Evolutionary conservation across 805 yeast genomes (phyloP), one percentile per base, ranked within the genome.

Genomic region (Kodamaea fukazawae): DNA sequence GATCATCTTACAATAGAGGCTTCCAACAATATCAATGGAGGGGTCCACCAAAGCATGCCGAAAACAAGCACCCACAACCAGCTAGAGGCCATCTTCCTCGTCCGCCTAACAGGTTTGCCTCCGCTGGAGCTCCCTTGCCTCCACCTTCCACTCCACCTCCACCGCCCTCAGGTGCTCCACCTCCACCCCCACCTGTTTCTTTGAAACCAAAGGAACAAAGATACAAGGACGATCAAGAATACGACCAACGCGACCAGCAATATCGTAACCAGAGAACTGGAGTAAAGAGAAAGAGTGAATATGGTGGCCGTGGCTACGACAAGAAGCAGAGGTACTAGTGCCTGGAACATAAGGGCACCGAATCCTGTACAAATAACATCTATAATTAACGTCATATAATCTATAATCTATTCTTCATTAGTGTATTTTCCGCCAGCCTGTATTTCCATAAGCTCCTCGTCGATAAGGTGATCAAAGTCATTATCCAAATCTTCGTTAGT

Each of bases 401-500:
- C 16, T 34, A 13, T 11, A 27, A 30, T n/a, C 52, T 50, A 9
- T 44, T 46, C 34, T 51, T 48, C 9, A 50, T 50, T 5, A 20
- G 23, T 20, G 8, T 6, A 8, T 20, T 20, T 20, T 20, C 23
- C 23, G 23, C 57, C 58, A 6, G 57, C 57, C 29, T 42, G 43
- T 17, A 56, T 37, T 48, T 43, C 39, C 28, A 40, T 45, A 3
- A 57, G 49, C 33, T 58, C 61, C 36, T 43, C 47, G 39, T 58
- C 63, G 27, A 55, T 58, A 16, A 55, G 39, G 9, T 47, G 42
- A 38, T 57, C 28, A 20, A 10, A 15, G 29, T 8, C 22, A 12
- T 15, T 34, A 12, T 20, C 15, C 26, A n/a, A 8, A 12, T 30
- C 20, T 15, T 23, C 18, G 3, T 15, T 12, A 13, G 12, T 27